Base-by-base conservation (phyloP, 2,329 filamentous ascomycete species). In the Fusarium zealandicum region DNA sequence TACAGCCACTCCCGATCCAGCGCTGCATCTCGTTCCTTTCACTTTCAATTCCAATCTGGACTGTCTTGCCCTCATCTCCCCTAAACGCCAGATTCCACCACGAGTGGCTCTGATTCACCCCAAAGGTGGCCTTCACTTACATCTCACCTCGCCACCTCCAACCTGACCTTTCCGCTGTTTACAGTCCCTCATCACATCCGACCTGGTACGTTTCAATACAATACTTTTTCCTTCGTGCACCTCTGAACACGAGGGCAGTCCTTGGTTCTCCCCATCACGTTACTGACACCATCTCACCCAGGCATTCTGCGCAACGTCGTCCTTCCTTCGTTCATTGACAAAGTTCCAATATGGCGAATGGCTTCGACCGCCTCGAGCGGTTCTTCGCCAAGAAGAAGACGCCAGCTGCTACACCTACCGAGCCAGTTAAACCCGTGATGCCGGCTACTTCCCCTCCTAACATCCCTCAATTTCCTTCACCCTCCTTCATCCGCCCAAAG, bases 401-500 rank as follows among this genome's bases (percentile, higher is more conserved):
- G 28, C 72, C 66, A 14, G 39, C 51, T 28, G 50, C 57, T 22
- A 25, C 22, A 5, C 55, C 70, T 13, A 53, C 62, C 10, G 67
- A 68, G 27, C 56, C 63, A 36, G 66, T 52, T 44, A 65, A 60
- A 46, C 58, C 66, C 47, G 57, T 54, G 32, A 65, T 51, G 35
- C 64, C 54, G 41, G 38, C 65, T 47, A 51, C 52, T 22, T 43
- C 55, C 13, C 61, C 61, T 25, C 48, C 67, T 8, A 44, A 66
- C 18, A 73, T 69, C 43, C 73, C 72, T 43, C 70, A 74, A 42
- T 83, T 83, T 57, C 81, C 81, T 5, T 75, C 75, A 16, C 77
- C 81, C 6, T 82, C 81, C 1, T 86, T 83, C 60, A 82, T 86
- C 57, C 76, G 80, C 38, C 83, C 83, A 20, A 84, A 76, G 31